Evolutionary conservation across 495 filamentous ascomycete genomes (phyloP).

Genomic region (Neurospora tetraspora): DNA sequence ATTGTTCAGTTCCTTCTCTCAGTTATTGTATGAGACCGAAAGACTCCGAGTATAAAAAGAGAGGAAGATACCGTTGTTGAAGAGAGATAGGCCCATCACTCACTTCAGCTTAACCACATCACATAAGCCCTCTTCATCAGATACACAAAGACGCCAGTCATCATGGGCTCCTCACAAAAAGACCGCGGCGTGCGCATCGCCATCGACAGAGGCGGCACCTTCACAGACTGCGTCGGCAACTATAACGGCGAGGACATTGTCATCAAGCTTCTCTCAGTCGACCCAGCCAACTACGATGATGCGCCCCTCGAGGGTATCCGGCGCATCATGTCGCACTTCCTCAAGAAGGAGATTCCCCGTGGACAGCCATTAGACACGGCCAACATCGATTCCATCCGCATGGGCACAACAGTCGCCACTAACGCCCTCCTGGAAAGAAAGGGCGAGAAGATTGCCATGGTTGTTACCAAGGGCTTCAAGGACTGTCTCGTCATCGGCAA

Average conservation of each 20-base stretch:
- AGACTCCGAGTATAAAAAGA: background rate
- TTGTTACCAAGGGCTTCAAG: constrained; percentile 88
- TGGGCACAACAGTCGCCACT: constrained; percentile 86
- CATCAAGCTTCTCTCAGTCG: constrained; percentile 83
- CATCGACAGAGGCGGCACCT: constrained; percentile 61
- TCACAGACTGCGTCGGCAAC: constrained; percentile 63
- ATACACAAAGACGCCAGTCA: background rate
- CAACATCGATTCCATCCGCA: constrained; percentile 72
- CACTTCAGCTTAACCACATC: background rate
- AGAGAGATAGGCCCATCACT: background rate
- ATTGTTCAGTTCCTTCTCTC: background rate
- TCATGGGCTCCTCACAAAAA: constrained; percentile 8
- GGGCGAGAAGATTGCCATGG: constrained; percentile 81
- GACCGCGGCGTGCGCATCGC: constrained; percentile 46
- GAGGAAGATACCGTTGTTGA: background rate
- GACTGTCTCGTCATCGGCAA: constrained; percentile 87
- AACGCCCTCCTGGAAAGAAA: constrained; percentile 89
- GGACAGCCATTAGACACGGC: constrained; percentile 77
- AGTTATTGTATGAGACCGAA: background rate
- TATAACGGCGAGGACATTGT: constrained; percentile 60
- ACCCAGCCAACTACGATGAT: constrained; percentile 81
- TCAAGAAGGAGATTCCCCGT: constrained; percentile 62
- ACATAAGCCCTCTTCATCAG: background rate
- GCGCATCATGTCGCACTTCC: constrained; percentile 76
- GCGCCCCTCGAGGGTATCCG: constrained; percentile 88